These are phyloP conservation scores for button mushroom (Agaricus bisporus) DNA, from an alignment of 768 basidiomycete genomes.

Conservation along the genomic window DNA sequence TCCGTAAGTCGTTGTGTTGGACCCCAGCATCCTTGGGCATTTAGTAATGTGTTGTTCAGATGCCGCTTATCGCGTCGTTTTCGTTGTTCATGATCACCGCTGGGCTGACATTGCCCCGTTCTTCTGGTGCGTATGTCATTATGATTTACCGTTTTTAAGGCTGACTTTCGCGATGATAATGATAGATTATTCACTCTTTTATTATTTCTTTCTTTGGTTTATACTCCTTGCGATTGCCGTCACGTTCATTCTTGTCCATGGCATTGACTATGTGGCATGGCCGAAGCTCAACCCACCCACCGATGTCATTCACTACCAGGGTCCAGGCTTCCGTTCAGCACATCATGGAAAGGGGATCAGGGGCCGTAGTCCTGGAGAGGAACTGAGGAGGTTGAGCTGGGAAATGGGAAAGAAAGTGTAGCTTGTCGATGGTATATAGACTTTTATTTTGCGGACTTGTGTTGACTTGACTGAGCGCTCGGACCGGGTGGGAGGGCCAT, in stretches of 20 bases:
- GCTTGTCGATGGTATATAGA: no score
- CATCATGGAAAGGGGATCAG: constrained; percentile 70
- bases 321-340: constrained; percentile 79
- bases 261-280: constrained; percentile 94
- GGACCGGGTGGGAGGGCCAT: constrained; percentile 1
- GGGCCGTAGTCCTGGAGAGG: constrained; percentile 29
- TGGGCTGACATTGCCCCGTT: constrained; percentile 78
- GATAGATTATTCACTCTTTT: constrained; percentile 80
- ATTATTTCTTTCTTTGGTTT: constrained; percentile 83
- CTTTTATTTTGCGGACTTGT: constrained; percentile 53
- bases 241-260: constrained; percentile 74
- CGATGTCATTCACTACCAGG: constrained; percentile 81
- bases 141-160: neutral
- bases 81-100: constrained; percentile 86
- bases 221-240: constrained; percentile 53
- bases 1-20: constrained; percentile 47
- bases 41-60: constrained; percentile 36
- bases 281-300: constrained; percentile 82
- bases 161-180: neutral
- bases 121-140: constrained; percentile 57
- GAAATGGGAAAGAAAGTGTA: constrained; percentile 18
- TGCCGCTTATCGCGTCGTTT: constrained; percentile 77
- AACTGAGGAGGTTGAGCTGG: constrained; percentile 74
- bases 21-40: neutral
- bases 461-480: constrained; percentile 34